Evolutionary conservation across 2,329 filamentous ascomycete genomes (phyloP), one percentile per base, ranked within the genome.

Genomic region (Cladosporium sp.): DNA sequence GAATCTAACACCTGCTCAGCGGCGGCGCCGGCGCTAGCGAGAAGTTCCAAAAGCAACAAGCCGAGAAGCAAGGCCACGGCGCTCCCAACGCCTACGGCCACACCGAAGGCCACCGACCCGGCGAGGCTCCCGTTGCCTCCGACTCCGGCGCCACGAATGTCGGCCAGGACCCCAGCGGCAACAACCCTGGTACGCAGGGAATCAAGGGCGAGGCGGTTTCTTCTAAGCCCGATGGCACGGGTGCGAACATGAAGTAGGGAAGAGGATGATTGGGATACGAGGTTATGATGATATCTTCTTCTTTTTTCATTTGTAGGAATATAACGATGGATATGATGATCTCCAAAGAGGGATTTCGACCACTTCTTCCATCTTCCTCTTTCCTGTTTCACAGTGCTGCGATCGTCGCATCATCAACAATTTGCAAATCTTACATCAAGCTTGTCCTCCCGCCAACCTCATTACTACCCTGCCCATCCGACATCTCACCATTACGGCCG

Each of bases 401-500:
- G 5, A 27, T 27, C 22, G 5, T 5, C 22, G 22, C 22, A 27
- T 4, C 22, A 27, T 9, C 22, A 27, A 27, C 22, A 27, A 4
- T 5, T 9, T 27, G 4, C 33, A 38, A 4, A 27, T 27, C 12
- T 46, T 57, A 96, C 93, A 97, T 97, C 69, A 98, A 75, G 70
- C 90, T 97, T 60, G 86, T 92, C 65, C 93, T 77, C 12, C 91
- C 93, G 7, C 93, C 93, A 70, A 98, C 83, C 70, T 97, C 93
- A 68, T 84, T 94, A 50, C 86, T 87, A 0, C 87, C 90, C 69
- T 97, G 88, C 1, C 93, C 93, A 68, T 86, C 92, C 53, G 84
- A 88, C 88, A 98, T 90, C 73, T 97, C 91, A 7, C 93, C 93
- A 67, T 91, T 95, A 59, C 93, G 78, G 0, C 90, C 91, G 3